Base-by-base conservation (phyloP, 2,329 filamentous ascomycete species). In the Stemphylium beticola region DNA sequence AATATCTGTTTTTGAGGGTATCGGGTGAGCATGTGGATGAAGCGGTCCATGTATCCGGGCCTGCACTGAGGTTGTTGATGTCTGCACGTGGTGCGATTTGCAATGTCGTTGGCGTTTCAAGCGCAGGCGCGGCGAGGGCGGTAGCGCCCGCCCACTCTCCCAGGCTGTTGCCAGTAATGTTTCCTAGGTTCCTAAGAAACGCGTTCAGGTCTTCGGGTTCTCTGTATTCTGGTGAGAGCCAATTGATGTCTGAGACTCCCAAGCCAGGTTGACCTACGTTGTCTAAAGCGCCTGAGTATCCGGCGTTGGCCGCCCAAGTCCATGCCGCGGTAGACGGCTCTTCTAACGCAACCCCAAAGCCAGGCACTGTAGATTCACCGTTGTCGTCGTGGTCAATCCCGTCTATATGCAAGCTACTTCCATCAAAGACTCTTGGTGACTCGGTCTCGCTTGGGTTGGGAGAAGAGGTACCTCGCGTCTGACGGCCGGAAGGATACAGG, bases 401-500 rank as follows among this genome's bases (percentile, higher is more conserved):
- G 17, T 33, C 37, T 14, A n/a, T 9, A 9, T 48, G 24, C 17
- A 40, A 10, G 6, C 10, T 3, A 2, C 14, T 39, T 12, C 15
- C n/a, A n/a, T 12, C 41, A 32, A 36, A 42, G n/a, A 38, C 8
- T 9, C 17, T 8, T 15, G 15, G n/a, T 26, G 29, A 36, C 6
- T 20, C 22, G 15, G 22, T 14, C n/a, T 34, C 20, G 20, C 20
- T 40, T 20, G 38, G 4, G 31, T 29, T 18, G 15, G 34, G 29
- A 12, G 26, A 20, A 14, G 33, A 24, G 15, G 31, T 39, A 17
- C 17, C 15, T 48, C 26, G 48, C 11, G 37, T 15, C 11, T 10
- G 42, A 22, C 39, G 53, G 4, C 39, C 17, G 34, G 55, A 37
- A 11, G 68, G 66, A 46, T 70, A 71, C n/a, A 50, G 26, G 47